Evolutionary conservation across 192 early-diverging fungal genomes (phyloP).

Genomic region (Anaeromyces robustus): DNA sequence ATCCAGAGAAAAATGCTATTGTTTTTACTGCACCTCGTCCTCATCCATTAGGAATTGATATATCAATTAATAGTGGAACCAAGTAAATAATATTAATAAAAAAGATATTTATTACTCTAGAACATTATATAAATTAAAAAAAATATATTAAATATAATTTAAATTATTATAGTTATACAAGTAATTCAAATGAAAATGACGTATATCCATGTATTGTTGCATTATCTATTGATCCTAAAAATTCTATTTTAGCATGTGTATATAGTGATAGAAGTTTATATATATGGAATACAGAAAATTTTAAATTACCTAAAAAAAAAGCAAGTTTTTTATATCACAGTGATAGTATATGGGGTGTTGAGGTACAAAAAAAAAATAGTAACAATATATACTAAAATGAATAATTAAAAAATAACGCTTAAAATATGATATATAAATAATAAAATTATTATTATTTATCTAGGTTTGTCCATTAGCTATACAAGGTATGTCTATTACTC

Average conservation of each 20-base stretch:
- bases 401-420: background rate
- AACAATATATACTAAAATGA: background rate
- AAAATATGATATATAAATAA: too few relatives aligned
- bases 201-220: conserved; percentile 44
- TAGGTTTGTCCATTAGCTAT: background rate
- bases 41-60: conserved; percentile 41
- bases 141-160: too few relatives aligned
- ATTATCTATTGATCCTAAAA: conserved; percentile 30
- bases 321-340: conserved; percentile 50
- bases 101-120: too few relatives aligned
- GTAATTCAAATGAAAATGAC: conserved; percentile 5
- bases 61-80: conserved; percentile 6
- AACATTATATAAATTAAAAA: too few relatives aligned
- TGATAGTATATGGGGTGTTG: conserved; percentile 72
- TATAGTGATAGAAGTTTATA: conserved; percentile 59
- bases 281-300: conserved; percentile 44
- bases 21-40: conserved; percentile 56
- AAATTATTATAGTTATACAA: too few relatives aligned
- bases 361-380: conserved; percentile 27
- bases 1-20: conserved; percentile 50
- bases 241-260: conserved; percentile 33
- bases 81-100: too few relatives aligned
- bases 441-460: too few relatives aligned
- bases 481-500: background rate
- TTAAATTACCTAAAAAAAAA: conserved; percentile 24